A percentile compares a stretch with the other conserved stretches of the same genome.
These are phyloP conservation scores for Clarireedia hainanense DNA, from an alignment of 2,329 filamentous ascomycete genomes.

Conservation along the genomic window DNA sequence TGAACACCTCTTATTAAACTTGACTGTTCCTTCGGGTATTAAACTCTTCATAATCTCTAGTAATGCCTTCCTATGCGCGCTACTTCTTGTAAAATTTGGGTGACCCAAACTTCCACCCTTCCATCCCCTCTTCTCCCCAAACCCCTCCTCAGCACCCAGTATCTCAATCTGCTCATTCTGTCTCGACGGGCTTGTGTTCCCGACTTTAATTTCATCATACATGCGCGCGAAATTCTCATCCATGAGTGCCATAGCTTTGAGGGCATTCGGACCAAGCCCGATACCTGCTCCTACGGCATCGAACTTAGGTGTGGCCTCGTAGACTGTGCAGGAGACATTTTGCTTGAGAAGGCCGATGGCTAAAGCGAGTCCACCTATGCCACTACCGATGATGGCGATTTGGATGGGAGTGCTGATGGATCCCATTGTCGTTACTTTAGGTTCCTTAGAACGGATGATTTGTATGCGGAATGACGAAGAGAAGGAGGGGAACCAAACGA, in stretches of 20 bases:
- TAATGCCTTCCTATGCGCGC: constrained; percentile 35
- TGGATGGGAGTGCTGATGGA: not conserved
- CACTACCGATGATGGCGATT: constrained; percentile 17
- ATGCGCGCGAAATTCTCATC: constrained; percentile 31
- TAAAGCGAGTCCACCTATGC: constrained; percentile 18
- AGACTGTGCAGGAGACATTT: constrained; percentile 13
- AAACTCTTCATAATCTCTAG: constrained; percentile 35
- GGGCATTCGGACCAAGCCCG: constrained; percentile 34
- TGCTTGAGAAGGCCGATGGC: constrained; percentile 16
- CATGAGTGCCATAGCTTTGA: constrained; percentile 36
- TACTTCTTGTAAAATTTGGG: constrained; percentile 32
- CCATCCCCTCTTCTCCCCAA: constrained; percentile 33
- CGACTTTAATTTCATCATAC: constrained; percentile 34
- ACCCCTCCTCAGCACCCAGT: constrained; percentile 33
- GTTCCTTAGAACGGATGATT: not conserved
- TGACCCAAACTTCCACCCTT: constrained; percentile 32
- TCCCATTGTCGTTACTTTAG: not conserved
- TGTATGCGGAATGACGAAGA: not conserved
- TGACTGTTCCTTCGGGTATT: constrained; percentile 29
- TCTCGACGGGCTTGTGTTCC: constrained; percentile 32
- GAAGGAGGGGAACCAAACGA: no score
- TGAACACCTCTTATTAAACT: constrained; percentile 27
- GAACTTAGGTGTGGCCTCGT: constrained; percentile 16
- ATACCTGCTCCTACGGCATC: constrained; percentile 26
- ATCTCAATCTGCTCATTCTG: constrained; percentile 36